Evolutionary conservation across 1,139 yeast species (phyloP).

Genomic region (Starmera stellimalicola): DNA sequence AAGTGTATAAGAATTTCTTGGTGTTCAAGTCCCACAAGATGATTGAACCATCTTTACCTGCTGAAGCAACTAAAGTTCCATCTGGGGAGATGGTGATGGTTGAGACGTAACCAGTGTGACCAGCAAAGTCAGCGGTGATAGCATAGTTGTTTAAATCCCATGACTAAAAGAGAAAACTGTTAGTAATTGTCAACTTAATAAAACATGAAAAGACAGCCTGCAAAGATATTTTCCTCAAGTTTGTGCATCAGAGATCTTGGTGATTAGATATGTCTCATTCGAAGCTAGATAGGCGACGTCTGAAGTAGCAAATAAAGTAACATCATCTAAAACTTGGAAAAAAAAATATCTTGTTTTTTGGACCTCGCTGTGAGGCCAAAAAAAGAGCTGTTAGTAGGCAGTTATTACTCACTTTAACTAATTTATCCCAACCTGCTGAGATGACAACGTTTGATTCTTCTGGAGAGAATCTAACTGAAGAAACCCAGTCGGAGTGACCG

Average conservation of each 20-base stretch:
- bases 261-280: conserved; percentile 96
- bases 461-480: conserved; percentile 92
- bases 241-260: conserved; percentile 94
- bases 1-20: conserved; percentile 86
- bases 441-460: conserved; percentile 66
- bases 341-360: neutral
- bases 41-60: conserved; percentile 99
- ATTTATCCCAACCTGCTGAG: conserved; percentile 99
- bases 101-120: conserved; percentile 99
- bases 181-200: conserved; percentile 4
- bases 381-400: neutral
- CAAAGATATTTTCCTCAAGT: conserved; percentile 1
- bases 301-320: conserved; percentile 97
- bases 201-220: neutral
- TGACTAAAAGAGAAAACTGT: conserved; percentile 39
- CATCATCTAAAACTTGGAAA: conserved; percentile 42
- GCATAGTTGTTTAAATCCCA: conserved; percentile 89
- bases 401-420: conserved; percentile 93
- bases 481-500: conserved; percentile 99
- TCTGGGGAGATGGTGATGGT: conserved; percentile 98
- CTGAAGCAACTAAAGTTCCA: conserved; percentile 98
- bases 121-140: conserved; percentile 93
- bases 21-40: conserved; percentile 97
- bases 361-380: too few relatives aligned
- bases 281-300: conserved; percentile 58